Percentiles rank a stretch among this genome's conserved stretches.
Conservation (phyloP, 306 rosid genomes). For the Carpinus viminea region DNA sequence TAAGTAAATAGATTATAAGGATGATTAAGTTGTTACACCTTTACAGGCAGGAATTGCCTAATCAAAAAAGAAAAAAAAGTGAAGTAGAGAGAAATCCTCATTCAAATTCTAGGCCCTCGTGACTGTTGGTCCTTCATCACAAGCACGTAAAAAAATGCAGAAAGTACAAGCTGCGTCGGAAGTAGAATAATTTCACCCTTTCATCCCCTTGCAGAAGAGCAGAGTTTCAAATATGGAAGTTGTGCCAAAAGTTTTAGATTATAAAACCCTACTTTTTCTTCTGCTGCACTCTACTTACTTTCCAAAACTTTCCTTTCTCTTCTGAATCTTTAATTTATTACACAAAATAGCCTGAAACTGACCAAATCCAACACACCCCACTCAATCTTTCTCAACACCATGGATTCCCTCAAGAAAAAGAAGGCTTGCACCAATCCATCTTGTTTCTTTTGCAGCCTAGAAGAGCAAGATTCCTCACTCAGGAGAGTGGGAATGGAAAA, state of each 20-base stretch:
- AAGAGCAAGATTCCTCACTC: constrained; percentile 44
- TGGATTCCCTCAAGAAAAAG: constrained; percentile 40
- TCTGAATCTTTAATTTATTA: no score
- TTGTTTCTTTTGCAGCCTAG: constrained; percentile 78
- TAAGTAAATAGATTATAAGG: no score
- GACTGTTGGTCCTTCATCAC: not conserved
- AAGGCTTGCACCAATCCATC: constrained; percentile 32
- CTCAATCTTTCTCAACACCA: constrained; percentile 11
- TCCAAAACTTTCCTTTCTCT: constrained; percentile 3
- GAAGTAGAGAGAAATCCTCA: not conserved
- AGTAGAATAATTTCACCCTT: constrained; percentile 1
- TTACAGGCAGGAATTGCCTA: no score
- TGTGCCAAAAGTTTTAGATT: constrained; percentile 13
- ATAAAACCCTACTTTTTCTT: constrained; percentile 27
- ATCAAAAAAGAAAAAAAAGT: not conserved
- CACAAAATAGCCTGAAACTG: constrained; percentile 8
- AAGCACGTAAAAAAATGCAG: constrained; percentile 6
- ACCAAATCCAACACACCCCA: constrained; percentile 17
- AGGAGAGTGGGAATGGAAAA: constrained; percentile 39
- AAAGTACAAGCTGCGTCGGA: not conserved
- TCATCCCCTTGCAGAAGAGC: not conserved
- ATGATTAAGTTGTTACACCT: no score
- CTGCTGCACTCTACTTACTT: constrained; percentile 29
- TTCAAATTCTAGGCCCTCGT: not conserved
- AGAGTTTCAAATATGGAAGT: constrained; percentile 9